Conservation (phyloP, 1,139 yeast genomes). For the Lodderomyces orthopsilosis region DNA sequence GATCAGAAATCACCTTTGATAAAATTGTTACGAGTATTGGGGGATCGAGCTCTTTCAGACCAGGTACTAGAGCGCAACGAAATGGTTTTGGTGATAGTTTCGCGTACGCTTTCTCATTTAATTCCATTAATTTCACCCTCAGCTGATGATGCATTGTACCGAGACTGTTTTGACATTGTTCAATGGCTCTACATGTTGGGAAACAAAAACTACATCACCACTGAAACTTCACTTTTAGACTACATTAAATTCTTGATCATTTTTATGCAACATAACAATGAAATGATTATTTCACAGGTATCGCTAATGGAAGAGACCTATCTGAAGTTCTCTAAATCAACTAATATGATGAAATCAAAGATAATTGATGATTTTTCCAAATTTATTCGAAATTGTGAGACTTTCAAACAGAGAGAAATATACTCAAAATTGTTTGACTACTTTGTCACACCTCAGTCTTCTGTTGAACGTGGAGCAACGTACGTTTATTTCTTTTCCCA, state of each 20-base stretch:
- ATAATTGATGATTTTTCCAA: constrained; percentile 6
- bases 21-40: constrained; percentile 25
- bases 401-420: constrained; percentile 21
- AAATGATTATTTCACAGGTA: constrained; percentile 5
- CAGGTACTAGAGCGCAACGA: constrained; percentile 37
- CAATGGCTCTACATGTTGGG: constrained; percentile 33
- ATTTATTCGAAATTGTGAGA: constrained; percentile 1
- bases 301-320: constrained; percentile 7
- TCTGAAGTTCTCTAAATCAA: constrained; percentile 11
- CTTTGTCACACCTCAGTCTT: constrained; percentile 33
- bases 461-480: constrained; percentile 40
- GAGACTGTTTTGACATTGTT: constrained; percentile 36
- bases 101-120: constrained; percentile 21
- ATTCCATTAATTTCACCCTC: constrained; percentile 11
- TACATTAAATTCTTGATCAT: constrained; percentile 20
- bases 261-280: constrained; percentile 12
- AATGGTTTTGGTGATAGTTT: constrained; percentile 25
- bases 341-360: constrained; percentile 18
- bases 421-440: constrained; percentile 29
- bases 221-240: constrained; percentile 20
- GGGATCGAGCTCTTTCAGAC: constrained; percentile 27
- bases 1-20: constrained; percentile 8
- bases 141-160: constrained; percentile 19
- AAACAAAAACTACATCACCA: constrained; percentile 23
- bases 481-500: constrained; percentile 34